These are phyloP conservation scores for Colletotrichum sp. DNA, from an alignment of 2,329 filamentous ascomycete genomes.

Conservation along the genomic window DNA sequence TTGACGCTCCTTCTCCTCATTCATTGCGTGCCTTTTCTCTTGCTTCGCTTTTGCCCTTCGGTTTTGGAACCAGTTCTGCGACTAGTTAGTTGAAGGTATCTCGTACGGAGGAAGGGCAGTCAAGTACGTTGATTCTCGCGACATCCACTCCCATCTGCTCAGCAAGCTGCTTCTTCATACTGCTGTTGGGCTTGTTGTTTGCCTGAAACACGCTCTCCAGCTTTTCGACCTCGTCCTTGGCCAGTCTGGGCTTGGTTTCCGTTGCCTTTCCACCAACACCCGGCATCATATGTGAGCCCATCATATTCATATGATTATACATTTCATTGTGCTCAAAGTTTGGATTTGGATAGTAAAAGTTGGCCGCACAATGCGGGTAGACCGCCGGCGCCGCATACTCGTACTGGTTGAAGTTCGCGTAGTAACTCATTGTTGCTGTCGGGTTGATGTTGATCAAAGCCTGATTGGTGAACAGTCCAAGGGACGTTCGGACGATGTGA, in stretches of 20 bases:
- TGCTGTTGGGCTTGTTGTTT: slow-evolving; percentile 69
- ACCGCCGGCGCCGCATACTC: neutral
- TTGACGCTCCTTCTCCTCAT: slow-evolving; percentile 47
- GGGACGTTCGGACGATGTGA: neutral
- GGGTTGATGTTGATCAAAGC: neutral
- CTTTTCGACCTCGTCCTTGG: slow-evolving; percentile 64
- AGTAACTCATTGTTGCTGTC: neutral
- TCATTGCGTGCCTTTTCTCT: slow-evolving; percentile 57
- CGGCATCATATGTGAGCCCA: slow-evolving; percentile 11
- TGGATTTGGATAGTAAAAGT: slow-evolving; percentile 15
- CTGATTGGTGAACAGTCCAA: neutral
- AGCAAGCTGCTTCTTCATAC: slow-evolving; percentile 64
- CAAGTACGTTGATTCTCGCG: slow-evolving; percentile 64
- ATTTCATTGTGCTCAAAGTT: neutral
- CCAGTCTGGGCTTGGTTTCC: slow-evolving; percentile 58
- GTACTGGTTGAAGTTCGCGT: slow-evolving; percentile 11
- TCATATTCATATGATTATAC: slow-evolving; percentile 19
- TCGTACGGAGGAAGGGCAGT: slow-evolving; percentile 14
- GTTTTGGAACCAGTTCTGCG: slow-evolving; percentile 74
- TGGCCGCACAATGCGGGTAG: neutral
- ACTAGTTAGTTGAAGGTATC: slow-evolving; percentile 30
- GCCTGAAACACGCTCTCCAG: slow-evolving; percentile 67
- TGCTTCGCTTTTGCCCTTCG: slow-evolving; percentile 70
- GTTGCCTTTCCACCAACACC: slow-evolving; percentile 34
- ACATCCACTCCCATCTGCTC: slow-evolving; percentile 68